Conservation (phyloP, 768 basidiomycete genomes). For the Lenzites betulinus region DNA sequence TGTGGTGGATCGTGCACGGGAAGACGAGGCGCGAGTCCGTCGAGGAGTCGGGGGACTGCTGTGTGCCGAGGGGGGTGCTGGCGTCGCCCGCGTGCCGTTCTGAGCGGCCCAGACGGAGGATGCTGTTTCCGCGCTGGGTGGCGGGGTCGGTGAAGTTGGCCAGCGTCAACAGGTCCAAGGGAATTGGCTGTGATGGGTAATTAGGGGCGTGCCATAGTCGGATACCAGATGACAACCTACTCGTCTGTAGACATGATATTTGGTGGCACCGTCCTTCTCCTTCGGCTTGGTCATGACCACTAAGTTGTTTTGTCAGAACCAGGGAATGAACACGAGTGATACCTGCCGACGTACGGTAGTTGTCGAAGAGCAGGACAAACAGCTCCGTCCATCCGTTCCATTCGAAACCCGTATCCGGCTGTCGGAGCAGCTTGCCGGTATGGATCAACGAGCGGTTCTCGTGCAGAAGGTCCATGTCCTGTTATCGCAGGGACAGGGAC, state of each 20-base stretch:
- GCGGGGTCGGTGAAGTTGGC: slow-evolving; percentile 82
- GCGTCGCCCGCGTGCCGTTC: slow-evolving; percentile 31
- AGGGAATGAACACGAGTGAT: slow-evolving; percentile 13
- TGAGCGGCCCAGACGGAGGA: slow-evolving; percentile 62
- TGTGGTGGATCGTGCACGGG: slow-evolving; percentile 89
- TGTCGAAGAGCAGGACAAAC: slow-evolving; percentile 90
- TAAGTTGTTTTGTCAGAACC: slow-evolving; percentile 31
- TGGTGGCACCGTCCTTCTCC: slow-evolving; percentile 72
- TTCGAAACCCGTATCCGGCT: slow-evolving; percentile 86
- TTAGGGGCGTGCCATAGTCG: neutral
- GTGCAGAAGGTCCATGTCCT: slow-evolving; percentile 90
- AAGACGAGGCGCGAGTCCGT: slow-evolving; percentile 77
- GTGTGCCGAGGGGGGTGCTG: slow-evolving; percentile 31
- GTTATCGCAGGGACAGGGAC: neutral
- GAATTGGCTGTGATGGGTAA: slow-evolving; percentile 68
- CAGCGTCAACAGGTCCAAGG: slow-evolving; percentile 85
- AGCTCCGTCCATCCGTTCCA: slow-evolving; percentile 92
- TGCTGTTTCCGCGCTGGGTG: slow-evolving; percentile 70
- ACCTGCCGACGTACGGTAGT: slow-evolving; percentile 69
- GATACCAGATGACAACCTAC: slow-evolving; percentile 45
- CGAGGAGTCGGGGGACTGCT: slow-evolving; percentile 41
- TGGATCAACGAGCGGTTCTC: slow-evolving; percentile 83
- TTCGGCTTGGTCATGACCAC: slow-evolving; percentile 90
- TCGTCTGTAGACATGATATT: slow-evolving; percentile 79
- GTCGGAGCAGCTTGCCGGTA: slow-evolving; percentile 79